phyloP scores from a whole-genome alignment of 1,284 basidiomycete genomes.

The Rhodotorula sp. region DNA sequence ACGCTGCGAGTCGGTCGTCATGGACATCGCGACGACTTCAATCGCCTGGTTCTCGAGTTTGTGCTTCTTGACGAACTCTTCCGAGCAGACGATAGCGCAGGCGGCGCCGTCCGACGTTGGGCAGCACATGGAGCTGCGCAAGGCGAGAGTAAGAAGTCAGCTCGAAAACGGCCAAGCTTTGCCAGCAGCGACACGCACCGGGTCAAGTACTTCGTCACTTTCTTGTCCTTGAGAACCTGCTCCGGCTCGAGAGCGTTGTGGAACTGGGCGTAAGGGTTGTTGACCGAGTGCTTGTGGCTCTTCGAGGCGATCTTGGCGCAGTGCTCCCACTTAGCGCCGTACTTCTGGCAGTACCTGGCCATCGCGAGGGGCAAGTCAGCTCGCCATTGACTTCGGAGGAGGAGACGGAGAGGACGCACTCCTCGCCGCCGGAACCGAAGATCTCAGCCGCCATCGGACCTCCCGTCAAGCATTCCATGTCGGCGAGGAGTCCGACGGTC shows the following conservation, averaged over 20 bases:
- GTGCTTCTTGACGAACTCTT: conserved; percentile 73
- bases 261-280: conserved; percentile 85
- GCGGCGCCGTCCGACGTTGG: conserved; percentile 63
- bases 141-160: neutral
- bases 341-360: conserved; percentile 62
- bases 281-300: conserved; percentile 76
- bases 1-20: conserved; percentile 60
- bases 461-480: conserved; percentile 28
- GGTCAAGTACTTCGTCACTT: conserved; percentile 30
- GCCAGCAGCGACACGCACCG: neutral
- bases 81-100: conserved; percentile 72
- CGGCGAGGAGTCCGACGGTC: conserved; percentile 41
- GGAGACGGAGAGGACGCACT: conserved; percentile 43
- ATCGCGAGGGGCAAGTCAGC: conserved; percentile 68
- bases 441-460: conserved; percentile 50
- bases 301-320: conserved; percentile 73
- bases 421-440: conserved; percentile 70
- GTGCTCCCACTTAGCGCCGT: conserved; percentile 66
- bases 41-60: conserved; percentile 76
- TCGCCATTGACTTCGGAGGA: neutral
- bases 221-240: conserved; percentile 55
- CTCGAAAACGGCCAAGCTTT: neutral
- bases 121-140: conserved; percentile 68
- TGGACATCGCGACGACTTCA: conserved; percentile 59
- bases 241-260: conserved; percentile 69